phyloP scores from a whole-genome alignment of 2,329 filamentous ascomycete species.

The Colletotrichum shisoi region DNA sequence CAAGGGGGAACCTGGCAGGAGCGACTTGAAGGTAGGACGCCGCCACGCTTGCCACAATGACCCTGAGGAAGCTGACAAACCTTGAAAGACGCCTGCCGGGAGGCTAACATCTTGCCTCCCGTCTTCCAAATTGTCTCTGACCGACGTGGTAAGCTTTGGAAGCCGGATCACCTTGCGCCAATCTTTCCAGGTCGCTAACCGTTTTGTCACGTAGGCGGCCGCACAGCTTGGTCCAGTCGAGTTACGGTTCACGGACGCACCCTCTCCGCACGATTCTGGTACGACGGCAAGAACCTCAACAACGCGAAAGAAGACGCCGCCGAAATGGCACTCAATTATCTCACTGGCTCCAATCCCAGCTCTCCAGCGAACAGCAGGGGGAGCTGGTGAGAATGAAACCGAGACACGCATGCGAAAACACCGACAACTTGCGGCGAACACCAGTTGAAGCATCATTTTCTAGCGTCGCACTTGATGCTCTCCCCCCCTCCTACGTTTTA shows the following conservation, averaged over 20 bases:
- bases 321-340: slow-evolving; percentile 74
- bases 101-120: slow-evolving; percentile 61
- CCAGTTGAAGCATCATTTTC: slow-evolving; percentile 28
- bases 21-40: slow-evolving; percentile 60
- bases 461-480: slow-evolving; percentile 25
- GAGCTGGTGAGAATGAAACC: slow-evolving; percentile 29
- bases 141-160: slow-evolving; percentile 67
- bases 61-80: slow-evolving; percentile 30
- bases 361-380: slow-evolving; percentile 49
- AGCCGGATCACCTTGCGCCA: not conserved
- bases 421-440: slow-evolving; percentile 18
- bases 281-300: slow-evolving; percentile 85
- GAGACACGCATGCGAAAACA: slow-evolving; percentile 8
- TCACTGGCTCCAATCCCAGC: slow-evolving; percentile 55
- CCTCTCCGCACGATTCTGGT: slow-evolving; percentile 84
- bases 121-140: slow-evolving; percentile 77
- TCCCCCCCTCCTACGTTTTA: not conserved
- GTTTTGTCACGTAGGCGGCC: slow-evolving; percentile 69
- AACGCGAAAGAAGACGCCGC: slow-evolving; percentile 93
- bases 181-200: slow-evolving; percentile 13
- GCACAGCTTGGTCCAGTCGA: slow-evolving; percentile 87
- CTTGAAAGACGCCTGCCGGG: slow-evolving; percentile 64
- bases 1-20: slow-evolving; percentile 59
- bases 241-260: slow-evolving; percentile 74
- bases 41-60: slow-evolving; percentile 22